Evolutionary conservation across 306 rosid genomes (phyloP).

Genomic region (Cucurbita argyrosperma): DNA sequence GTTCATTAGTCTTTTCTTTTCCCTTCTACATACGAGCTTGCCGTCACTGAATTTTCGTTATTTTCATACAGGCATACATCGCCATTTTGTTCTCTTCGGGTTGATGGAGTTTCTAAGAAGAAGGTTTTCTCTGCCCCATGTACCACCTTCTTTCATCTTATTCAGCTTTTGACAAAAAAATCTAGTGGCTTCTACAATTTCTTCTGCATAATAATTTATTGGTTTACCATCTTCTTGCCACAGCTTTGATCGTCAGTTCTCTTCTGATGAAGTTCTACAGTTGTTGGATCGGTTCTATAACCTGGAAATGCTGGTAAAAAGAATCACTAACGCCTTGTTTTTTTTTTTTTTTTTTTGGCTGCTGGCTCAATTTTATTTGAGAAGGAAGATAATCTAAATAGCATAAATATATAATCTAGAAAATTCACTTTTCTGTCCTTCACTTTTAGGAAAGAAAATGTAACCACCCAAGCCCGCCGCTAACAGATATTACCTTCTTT

Average conservation of each 20-base stretch:
- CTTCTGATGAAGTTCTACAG: slow-evolving; percentile 85
- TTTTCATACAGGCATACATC: slow-evolving; percentile 58
- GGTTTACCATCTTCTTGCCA: slow-evolving; percentile 9
- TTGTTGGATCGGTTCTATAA: slow-evolving; percentile 91
- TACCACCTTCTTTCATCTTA: slow-evolving; percentile 5
- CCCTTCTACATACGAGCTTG: background rate
- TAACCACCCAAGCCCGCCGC: too few species aligned
- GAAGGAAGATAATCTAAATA: background rate
- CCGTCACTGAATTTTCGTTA: background rate
- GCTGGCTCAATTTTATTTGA: background rate
- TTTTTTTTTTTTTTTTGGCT: background rate
- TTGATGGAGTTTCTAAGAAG: slow-evolving; percentile 77
- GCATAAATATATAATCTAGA: background rate
- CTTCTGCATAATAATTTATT: slow-evolving; percentile 1
- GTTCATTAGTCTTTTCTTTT: background rate
- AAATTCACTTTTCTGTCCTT: background rate
- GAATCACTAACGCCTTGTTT: background rate
- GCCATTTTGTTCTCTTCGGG: slow-evolving; percentile 83
- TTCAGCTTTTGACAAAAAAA: background rate
- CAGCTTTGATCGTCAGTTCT: slow-evolving; percentile 73
- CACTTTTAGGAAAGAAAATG: background rate
- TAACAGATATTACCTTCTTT: too few species aligned
- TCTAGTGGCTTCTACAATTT: background rate
- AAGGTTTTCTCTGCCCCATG: slow-evolving; percentile 38
- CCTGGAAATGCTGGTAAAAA: slow-evolving; percentile 76